Percentiles rank a stretch among this genome's conserved stretches.
These are phyloP conservation scores for Lactarius sp. DNA, from an alignment of 768 basidiomycete genomes.

Conservation along the genomic window DNA sequence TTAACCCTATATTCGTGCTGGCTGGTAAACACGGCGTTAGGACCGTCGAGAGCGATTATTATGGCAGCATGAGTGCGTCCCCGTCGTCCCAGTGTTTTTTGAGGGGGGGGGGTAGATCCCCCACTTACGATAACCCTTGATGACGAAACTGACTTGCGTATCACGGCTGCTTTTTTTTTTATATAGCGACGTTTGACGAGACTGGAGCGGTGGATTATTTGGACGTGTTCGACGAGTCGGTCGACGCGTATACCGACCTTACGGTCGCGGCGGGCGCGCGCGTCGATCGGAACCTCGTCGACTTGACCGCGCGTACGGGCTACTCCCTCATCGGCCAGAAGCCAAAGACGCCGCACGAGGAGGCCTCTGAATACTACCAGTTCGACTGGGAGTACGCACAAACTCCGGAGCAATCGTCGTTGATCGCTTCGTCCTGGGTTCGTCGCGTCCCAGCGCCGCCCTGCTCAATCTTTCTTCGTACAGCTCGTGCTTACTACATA, in stretches of 20 bases:
- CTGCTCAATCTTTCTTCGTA: too few relatives aligned
- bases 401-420: slow-evolving; percentile 53
- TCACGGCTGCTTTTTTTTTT: too few relatives aligned
- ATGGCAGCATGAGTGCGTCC: slow-evolving; percentile 29
- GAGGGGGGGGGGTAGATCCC: too few relatives aligned
- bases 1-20: slow-evolving; percentile 53
- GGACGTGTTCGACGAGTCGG: slow-evolving; percentile 39
- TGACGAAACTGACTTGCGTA: too few relatives aligned
- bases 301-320: slow-evolving; percentile 45
- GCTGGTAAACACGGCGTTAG: slow-evolving; percentile 47
- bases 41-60: slow-evolving; percentile 38
- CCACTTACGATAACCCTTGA: too few relatives aligned
- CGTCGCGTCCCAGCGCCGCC: too few relatives aligned
- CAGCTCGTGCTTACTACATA: too few relatives aligned
- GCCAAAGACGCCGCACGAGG: slow-evolving; percentile 41
- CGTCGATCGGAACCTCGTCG: slow-evolving; percentile 39
- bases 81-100: too few relatives aligned
- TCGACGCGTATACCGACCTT: slow-evolving; percentile 37
- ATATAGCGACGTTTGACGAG: slow-evolving; percentile 46
- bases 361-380: slow-evolving; percentile 53
- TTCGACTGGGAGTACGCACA: slow-evolving; percentile 49
- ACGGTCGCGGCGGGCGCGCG: slow-evolving; percentile 42
- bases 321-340: slow-evolving; percentile 46
- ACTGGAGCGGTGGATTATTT: slow-evolving; percentile 44
- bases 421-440: slow-evolving; percentile 53